phyloP scores from a whole-genome alignment of 192 early-diverging fungal species.

The Diversispora eburnea region DNA sequence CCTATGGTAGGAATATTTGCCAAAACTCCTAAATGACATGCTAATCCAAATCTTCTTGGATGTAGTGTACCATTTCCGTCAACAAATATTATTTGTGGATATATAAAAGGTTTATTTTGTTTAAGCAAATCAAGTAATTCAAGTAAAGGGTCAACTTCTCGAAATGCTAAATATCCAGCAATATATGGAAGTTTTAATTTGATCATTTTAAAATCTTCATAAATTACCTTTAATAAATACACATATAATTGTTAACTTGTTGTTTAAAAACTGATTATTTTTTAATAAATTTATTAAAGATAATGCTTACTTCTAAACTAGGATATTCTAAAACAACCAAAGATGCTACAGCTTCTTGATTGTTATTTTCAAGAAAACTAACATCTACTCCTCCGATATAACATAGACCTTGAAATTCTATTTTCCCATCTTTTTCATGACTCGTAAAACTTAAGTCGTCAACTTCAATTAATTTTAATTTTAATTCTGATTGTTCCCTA shows the following conservation, averaged over 20 bases:
- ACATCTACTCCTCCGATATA: slow-evolving; percentile 75
- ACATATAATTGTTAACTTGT: not conserved
- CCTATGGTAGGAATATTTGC: slow-evolving; percentile 78
- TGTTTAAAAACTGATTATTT: not conserved
- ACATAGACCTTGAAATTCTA: slow-evolving; percentile 33
- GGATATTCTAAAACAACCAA: slow-evolving; percentile 72
- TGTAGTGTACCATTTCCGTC: slow-evolving; percentile 90
- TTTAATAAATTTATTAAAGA: no score
- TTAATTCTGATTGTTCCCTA: slow-evolving; percentile 23
- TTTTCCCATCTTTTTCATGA: not conserved
- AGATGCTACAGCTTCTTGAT: slow-evolving; percentile 65
- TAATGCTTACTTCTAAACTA: slow-evolving; percentile 42
- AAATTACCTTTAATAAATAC: slow-evolving; percentile 46
- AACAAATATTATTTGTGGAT: slow-evolving; percentile 77
- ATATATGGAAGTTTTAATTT: slow-evolving; percentile 75
- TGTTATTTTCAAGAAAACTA: slow-evolving; percentile 58
- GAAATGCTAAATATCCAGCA: slow-evolving; percentile 88
- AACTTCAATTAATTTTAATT: slow-evolving; percentile 17
- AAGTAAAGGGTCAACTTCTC: slow-evolving; percentile 68
- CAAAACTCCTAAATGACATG: slow-evolving; percentile 76
- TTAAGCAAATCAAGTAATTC: slow-evolving; percentile 55
- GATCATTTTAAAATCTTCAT: slow-evolving; percentile 56
- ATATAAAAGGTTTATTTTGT: slow-evolving; percentile 45
- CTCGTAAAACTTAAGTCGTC: slow-evolving; percentile 15
- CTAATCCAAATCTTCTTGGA: slow-evolving; percentile 83